phyloP scores from a whole-genome alignment of 2,329 filamentous ascomycete species.

The Coniochaeta pulveracea region DNA sequence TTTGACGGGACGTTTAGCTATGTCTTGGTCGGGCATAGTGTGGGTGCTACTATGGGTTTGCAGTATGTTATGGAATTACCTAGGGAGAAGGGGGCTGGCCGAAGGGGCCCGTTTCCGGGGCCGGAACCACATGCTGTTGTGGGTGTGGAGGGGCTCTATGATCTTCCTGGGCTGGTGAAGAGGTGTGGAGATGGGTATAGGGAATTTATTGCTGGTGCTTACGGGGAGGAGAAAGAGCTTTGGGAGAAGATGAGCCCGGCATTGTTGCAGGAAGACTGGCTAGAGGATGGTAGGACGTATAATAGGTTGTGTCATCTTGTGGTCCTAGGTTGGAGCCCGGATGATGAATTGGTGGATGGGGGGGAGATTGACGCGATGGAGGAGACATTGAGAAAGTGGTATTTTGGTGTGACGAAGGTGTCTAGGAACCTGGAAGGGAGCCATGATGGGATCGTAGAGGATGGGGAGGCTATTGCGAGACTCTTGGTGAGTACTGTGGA shows the following conservation, averaged over 20 bases:
- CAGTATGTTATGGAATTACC: constrained; percentile 47
- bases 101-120: constrained; percentile 3
- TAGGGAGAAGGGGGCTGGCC: constrained; percentile 14
- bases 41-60: constrained; percentile 50
- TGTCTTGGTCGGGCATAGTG: constrained; percentile 50
- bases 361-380: constrained; percentile 49
- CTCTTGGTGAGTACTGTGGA: neutral
- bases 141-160: constrained; percentile 15
- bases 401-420: constrained; percentile 20
- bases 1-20: constrained; percentile 27
- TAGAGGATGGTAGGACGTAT: constrained; percentile 11
- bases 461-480: constrained; percentile 25
- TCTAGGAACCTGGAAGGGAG: constrained; percentile 37
- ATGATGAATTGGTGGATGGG: constrained; percentile 40
- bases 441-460: constrained; percentile 55
- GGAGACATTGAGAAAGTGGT: constrained; percentile 26
- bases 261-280: constrained; percentile 23
- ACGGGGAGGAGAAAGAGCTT: constrained; percentile 35
- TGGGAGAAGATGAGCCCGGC: constrained; percentile 50
- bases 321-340: constrained; percentile 31
- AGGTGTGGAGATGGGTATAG: constrained; percentile 33
- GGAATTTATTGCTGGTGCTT: constrained; percentile 47
- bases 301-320: constrained; percentile 19
- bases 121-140: constrained; percentile 9
- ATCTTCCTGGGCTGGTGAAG: constrained; percentile 19